These are phyloP conservation scores for Thielaviopsis punctulata DNA, from an alignment of 2,329 filamentous ascomycete species.

Conservation along the genomic window DNA sequence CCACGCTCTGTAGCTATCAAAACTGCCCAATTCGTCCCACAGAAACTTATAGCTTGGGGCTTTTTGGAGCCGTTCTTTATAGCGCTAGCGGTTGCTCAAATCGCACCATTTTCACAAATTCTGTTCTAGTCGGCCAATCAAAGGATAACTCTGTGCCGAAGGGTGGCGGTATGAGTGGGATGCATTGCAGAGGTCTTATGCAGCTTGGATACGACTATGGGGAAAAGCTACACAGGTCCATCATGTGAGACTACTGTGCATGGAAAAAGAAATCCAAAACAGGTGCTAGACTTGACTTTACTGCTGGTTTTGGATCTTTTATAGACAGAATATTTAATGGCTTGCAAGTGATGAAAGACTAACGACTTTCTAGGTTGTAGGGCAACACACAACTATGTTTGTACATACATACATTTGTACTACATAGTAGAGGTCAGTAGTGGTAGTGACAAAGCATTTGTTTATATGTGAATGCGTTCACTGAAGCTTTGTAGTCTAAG, in stretches of 20 bases:
- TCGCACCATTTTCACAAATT: not conserved
- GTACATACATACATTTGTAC: too few relatives aligned
- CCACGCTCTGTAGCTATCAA: not conserved
- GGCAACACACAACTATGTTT: too few relatives aligned
- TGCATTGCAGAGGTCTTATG: not conserved
- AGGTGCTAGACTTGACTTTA: too few relatives aligned
- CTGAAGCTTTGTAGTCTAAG: too few relatives aligned
- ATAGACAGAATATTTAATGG: too few relatives aligned
- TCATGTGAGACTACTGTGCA: not conserved
- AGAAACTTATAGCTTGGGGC: not conserved
- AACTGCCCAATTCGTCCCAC: not conserved
- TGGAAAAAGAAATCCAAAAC: too few relatives aligned
- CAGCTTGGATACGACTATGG: not conserved
- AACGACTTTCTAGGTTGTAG: too few relatives aligned
- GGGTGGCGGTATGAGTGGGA: not conserved
- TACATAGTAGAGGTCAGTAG: too few relatives aligned
- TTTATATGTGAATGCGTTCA: too few relatives aligned
- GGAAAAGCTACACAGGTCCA: not conserved
- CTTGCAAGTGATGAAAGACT: too few relatives aligned
- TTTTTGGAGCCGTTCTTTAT: not conserved
- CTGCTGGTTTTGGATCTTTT: too few relatives aligned
- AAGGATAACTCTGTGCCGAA: not conserved
- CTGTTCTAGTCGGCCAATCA: not conserved
- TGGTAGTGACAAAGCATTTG: too few relatives aligned
- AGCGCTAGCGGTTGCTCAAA: not conserved